These are phyloP conservation scores for Nissolia schottii DNA, from an alignment of 306 rosid species.

Conservation along the genomic window DNA sequence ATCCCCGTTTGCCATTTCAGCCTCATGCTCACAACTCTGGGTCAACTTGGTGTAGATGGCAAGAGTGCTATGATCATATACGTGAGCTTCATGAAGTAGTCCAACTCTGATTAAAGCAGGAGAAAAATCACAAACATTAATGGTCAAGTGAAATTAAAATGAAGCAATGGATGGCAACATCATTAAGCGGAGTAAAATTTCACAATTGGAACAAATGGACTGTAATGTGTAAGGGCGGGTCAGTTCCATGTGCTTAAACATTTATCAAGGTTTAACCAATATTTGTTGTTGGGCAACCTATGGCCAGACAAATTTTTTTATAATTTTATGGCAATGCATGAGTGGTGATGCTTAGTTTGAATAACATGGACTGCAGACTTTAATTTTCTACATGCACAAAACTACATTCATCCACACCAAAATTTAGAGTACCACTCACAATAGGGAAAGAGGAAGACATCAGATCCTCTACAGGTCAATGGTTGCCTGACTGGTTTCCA, in stretches of 20 bases:
- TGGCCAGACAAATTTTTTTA: not conserved
- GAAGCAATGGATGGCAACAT: not conserved
- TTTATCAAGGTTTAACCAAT: not conserved
- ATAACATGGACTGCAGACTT: not conserved
- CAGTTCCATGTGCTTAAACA: not conserved
- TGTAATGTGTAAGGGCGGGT: not conserved
- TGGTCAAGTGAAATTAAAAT: not conserved
- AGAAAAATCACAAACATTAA: not conserved
- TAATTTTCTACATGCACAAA: not conserved
- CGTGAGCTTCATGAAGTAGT: conserved; percentile 5
- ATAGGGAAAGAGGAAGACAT: no score
- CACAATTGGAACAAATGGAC: not conserved
- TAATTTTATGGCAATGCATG: not conserved
- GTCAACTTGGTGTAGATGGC: conserved; percentile 11
- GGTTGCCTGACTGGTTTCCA: no score
- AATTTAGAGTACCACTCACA: not conserved
- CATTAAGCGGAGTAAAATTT: not conserved
- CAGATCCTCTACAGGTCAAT: no score
- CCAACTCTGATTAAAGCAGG: conserved; percentile 1
- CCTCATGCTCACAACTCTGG: conserved; percentile 11
- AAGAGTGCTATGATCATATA: conserved; percentile 12
- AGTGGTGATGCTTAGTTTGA: not conserved
- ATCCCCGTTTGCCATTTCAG: conserved; percentile 19
- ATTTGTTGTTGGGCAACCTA: not conserved
- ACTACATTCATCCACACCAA: not conserved